A percentile compares a stretch with the other conserved stretches of the same genome.
Evolutionary conservation across 1,139 yeast species (phyloP).

Genomic region (Petasospora fabianii): DNA sequence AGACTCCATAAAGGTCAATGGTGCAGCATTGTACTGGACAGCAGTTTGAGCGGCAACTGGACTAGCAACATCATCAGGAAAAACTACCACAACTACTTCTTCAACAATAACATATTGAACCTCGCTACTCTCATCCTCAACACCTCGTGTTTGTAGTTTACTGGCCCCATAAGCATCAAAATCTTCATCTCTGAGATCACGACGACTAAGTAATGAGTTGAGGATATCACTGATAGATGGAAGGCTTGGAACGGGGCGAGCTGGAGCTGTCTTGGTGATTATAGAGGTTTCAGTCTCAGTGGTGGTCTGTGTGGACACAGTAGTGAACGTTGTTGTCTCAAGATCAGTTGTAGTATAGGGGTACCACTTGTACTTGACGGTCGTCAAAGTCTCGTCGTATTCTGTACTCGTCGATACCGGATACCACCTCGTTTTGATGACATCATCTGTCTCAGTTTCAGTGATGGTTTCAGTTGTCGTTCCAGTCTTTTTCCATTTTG

Average conservation of each 20-base stretch:
- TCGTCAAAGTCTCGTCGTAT: conserved; percentile 21
- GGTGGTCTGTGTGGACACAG: conserved; percentile 11
- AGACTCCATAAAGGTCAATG: too few relatives aligned
- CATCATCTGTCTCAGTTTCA: conserved; percentile 14
- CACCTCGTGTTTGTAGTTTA: too few relatives aligned
- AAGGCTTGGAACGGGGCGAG: conserved; percentile 8
- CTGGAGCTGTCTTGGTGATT: conserved; percentile 12
- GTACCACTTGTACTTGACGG: conserved; percentile 23
- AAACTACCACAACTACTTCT: conserved; percentile 7
- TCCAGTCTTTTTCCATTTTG: conserved; percentile 19
- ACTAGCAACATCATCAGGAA: not conserved
- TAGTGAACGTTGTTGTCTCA: not conserved
- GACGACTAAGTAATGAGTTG: conserved; percentile 5
- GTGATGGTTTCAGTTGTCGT: conserved; percentile 20
- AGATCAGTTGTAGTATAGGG: conserved; percentile 21
- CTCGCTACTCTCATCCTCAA: not conserved
- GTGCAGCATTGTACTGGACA: not conserved
- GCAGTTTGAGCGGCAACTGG: too few relatives aligned
- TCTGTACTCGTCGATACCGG: conserved; percentile 23
- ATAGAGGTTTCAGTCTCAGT: conserved; percentile 1
- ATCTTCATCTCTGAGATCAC: conserved; percentile 1
- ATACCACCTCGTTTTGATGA: conserved; percentile 21
- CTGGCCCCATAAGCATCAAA: not conserved
- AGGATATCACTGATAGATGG: conserved; percentile 10
- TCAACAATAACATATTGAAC: conserved; percentile 8